Conservation (phyloP, 2,329 filamentous ascomycete species). For the Fusarium sp. region DNA sequence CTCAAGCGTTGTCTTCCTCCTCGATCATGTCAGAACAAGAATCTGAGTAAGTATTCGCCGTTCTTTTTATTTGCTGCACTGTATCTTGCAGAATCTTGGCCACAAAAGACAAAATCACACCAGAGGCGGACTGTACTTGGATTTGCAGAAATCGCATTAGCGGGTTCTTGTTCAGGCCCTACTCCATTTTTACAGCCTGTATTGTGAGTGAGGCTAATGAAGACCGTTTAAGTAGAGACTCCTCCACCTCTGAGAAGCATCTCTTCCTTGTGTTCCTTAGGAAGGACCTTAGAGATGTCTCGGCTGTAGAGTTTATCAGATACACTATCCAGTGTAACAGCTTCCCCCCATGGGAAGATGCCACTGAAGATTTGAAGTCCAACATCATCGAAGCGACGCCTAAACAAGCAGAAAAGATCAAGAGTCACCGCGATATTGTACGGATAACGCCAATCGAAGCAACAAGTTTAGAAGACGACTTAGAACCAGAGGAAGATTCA, state of each 20-base stretch:
- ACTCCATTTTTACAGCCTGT: too few species aligned
- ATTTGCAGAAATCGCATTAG: background rate
- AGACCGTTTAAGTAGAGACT: too few species aligned
- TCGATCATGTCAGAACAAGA: background rate
- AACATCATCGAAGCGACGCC: background rate
- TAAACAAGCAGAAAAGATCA: background rate
- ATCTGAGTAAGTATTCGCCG: background rate
- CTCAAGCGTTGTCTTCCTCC: too few species aligned
- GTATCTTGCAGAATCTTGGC: fast-evolving
- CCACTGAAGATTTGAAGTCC: background rate
- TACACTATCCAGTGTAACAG: background rate
- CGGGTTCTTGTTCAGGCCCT: too few species aligned
- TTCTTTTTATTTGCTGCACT: background rate
- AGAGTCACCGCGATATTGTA: background rate
- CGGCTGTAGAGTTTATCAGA: background rate
- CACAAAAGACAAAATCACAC: fast-evolving
- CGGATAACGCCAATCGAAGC: background rate
- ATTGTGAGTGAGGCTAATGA: background rate
- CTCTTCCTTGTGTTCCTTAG: background rate
- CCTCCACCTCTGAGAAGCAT: fast-evolving
- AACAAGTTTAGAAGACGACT: background rate
- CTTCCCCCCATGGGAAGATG: background rate
- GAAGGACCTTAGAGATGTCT: background rate
- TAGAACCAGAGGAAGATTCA: background rate
- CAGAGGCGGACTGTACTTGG: background rate